A percentile compares a stretch with the other conserved stretches of the same genome.
Conservation (phyloP, 2,329 filamentous ascomycete species). For the Metarhizium rileyi region DNA sequence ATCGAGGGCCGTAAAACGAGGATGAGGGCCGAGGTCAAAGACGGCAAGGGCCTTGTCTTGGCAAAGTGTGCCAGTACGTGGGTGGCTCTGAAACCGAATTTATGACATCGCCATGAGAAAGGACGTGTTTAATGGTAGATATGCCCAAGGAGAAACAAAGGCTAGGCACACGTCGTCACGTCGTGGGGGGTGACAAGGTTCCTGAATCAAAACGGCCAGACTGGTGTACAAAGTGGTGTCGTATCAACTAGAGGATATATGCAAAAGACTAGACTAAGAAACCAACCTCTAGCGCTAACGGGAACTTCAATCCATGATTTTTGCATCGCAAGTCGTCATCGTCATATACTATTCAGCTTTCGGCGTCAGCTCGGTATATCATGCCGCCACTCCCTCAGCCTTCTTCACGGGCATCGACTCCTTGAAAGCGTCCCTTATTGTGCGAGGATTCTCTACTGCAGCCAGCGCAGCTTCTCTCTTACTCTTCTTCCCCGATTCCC, state of each 20-base stretch:
- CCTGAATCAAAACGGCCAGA: neutral
- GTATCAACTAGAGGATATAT: constrained; percentile 3
- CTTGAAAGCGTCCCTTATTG: constrained; percentile 29
- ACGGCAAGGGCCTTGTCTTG: constrained; percentile 19
- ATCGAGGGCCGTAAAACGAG: constrained; percentile 24
- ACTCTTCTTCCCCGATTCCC: constrained; percentile 33
- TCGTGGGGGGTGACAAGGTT: neutral
- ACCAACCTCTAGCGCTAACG: neutral
- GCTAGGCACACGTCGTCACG: too few relatives aligned
- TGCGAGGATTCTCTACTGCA: constrained; percentile 38
- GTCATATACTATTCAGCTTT: neutral
- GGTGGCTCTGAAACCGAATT: constrained; percentile 21
- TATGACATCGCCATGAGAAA: constrained; percentile 11
- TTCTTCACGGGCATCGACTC: constrained; percentile 16
- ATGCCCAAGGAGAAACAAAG: too few relatives aligned
- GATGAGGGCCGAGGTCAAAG: constrained; percentile 20
- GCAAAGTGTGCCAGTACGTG: constrained; percentile 22
- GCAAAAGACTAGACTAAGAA: neutral
- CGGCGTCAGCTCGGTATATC: neutral
- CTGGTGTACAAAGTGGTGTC: constrained; percentile 5
- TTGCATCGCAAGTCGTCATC: neutral
- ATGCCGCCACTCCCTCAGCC: constrained; percentile 1
- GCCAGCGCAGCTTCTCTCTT: constrained; percentile 44
- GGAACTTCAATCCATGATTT: neutral
- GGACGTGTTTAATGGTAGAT: neutral